Conservation (phyloP, 345 rosid genomes). For the Salix koriyanagi region DNA sequence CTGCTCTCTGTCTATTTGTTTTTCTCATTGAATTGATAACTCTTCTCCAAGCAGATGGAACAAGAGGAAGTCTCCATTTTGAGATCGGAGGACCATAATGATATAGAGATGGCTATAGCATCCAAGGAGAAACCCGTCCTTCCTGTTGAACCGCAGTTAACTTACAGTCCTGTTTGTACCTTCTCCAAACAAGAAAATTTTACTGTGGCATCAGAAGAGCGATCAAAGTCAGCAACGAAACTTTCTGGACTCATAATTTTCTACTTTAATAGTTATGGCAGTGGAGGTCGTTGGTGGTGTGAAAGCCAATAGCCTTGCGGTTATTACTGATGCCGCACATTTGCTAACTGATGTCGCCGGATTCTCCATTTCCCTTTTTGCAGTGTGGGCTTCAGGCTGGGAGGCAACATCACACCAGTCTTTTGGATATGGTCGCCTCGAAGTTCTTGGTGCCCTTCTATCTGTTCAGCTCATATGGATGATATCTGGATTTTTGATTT, state of each 20-base stretch:
- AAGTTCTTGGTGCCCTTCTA: conserved; percentile 74
- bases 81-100: conserved; percentile 27
- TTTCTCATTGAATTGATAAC: not conserved
- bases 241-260: conserved; percentile 48
- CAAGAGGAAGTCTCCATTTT: conserved; percentile 35
- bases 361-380: conserved; percentile 57
- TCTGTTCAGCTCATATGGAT: conserved; percentile 85
- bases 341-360: conserved; percentile 70
- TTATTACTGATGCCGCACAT: conserved; percentile 82
- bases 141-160: conserved; percentile 18
- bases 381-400: conserved; percentile 85
- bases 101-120: conserved; percentile 36
- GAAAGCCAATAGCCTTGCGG: conserved; percentile 78
- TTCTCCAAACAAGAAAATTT: conserved; percentile 45
- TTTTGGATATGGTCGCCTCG: conserved; percentile 65
- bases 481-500: conserved; percentile 53
- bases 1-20: not conserved
- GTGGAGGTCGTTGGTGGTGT: conserved; percentile 71
- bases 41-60: conserved; percentile 45
- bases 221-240: conserved; percentile 43
- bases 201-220: conserved; percentile 37
- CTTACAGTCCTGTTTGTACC: conserved; percentile 35
- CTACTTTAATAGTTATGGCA: conserved; percentile 44
- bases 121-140: conserved; percentile 23
- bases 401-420: conserved; percentile 57